phyloP scores from a whole-genome alignment of 176 grass and related monocot genomes.

The maize (Zea mays) region DNA sequence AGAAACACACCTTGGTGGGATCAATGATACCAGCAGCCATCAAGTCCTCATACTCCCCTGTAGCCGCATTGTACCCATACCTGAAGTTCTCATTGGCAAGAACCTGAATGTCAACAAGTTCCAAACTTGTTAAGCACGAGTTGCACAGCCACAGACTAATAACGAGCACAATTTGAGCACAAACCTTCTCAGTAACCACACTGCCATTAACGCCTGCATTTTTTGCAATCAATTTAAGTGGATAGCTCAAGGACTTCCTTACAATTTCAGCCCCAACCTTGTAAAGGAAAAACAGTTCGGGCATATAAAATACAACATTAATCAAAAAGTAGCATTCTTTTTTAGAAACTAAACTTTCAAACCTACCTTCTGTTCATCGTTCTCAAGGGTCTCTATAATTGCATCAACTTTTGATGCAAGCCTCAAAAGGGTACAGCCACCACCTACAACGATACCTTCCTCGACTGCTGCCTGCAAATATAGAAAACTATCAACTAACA shows the following conservation, averaged over 20 bases:
- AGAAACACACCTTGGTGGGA: conserved; percentile 72
- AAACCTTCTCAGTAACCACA: conserved; percentile 88
- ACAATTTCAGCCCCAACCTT: conserved; percentile 95
- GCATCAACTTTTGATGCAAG: conserved; percentile 81
- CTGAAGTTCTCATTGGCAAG: conserved; percentile 68
- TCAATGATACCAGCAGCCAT: conserved; percentile 98
- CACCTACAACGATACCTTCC: conserved; percentile 95
- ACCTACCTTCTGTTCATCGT: conserved; percentile 92
- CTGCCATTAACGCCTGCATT: conserved; percentile 96
- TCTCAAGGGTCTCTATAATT: conserved; percentile 82
- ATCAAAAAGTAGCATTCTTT: neutral
- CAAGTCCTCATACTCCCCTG: conserved; percentile 86
- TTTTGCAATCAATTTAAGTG: conserved; percentile 90
- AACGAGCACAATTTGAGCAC: neutral
- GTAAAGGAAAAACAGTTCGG: neutral
- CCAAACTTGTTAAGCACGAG: neutral
- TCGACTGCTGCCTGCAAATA: conserved; percentile 72
- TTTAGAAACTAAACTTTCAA: neutral
- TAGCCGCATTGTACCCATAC: conserved; percentile 92
- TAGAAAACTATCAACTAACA: conserved; percentile 10
- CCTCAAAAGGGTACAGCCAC: conserved; percentile 88
- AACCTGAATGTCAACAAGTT: conserved; percentile 44
- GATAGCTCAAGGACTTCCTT: conserved; percentile 84
- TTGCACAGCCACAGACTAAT: neutral
- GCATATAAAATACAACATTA: neutral